A percentile compares a stretch with the other conserved stretches of the same genome.
Conservation (phyloP, 768 basidiomycete genomes). For the Tricholoma sp. region DNA sequence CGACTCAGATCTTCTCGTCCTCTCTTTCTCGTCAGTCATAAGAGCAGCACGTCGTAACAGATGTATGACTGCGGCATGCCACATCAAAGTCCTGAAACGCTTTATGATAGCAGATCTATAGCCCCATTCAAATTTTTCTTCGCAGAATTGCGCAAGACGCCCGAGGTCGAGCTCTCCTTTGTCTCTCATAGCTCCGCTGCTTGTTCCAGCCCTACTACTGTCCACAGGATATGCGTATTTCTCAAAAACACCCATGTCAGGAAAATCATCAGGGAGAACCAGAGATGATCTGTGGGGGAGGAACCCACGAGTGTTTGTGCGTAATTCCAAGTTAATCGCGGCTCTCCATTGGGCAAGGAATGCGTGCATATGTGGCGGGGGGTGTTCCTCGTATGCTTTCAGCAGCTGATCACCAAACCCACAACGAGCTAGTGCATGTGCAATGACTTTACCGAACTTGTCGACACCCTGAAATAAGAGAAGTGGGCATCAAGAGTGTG, state of each 20-base stretch:
- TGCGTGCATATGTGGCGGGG: slow-evolving; percentile 28
- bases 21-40: slow-evolving; percentile 31
- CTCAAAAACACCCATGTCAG: slow-evolving; percentile 48
- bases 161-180: slow-evolving; percentile 43
- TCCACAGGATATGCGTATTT: slow-evolving; percentile 41
- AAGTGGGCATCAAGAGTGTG: slow-evolving; percentile 9
- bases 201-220: slow-evolving; percentile 20
- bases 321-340: slow-evolving; percentile 41
- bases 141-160: slow-evolving; percentile 56
- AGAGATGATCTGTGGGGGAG: slow-evolving; percentile 42
- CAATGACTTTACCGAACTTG: slow-evolving; percentile 48
- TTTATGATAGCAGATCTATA: slow-evolving; percentile 55
- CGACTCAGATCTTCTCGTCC: slow-evolving; percentile 12
- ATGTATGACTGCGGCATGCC: slow-evolving; percentile 55
- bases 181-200: slow-evolving; percentile 26
- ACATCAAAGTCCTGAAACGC: slow-evolving; percentile 61
- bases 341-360: slow-evolving; percentile 49
- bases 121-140: slow-evolving; percentile 69
- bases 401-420: slow-evolving; percentile 58
- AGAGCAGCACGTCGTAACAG: slow-evolving; percentile 48
- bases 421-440: slow-evolving; percentile 57
- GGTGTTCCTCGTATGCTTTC: slow-evolving; percentile 31
- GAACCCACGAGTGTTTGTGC: slow-evolving; percentile 41
- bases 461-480: slow-evolving; percentile 24
- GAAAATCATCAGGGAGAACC: slow-evolving; percentile 48